Percentiles rank a stretch among this genome's conserved stretches.
These are phyloP conservation scores for Erythrobasidium yunnanense DNA, from an alignment of 768 basidiomycete genomes.

Conservation along the genomic window DNA sequence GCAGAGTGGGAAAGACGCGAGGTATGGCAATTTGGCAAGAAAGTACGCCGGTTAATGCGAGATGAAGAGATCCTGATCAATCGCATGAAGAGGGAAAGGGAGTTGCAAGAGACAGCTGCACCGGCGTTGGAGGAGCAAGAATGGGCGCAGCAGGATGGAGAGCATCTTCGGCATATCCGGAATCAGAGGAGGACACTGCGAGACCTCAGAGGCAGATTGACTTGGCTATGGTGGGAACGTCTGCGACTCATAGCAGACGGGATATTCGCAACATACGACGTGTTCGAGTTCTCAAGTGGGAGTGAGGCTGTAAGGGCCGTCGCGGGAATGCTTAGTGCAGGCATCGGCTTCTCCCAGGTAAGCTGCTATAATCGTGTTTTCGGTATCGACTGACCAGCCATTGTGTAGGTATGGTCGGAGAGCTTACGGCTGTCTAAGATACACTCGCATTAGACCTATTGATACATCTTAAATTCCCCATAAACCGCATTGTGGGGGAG, in stretches of 20 bases:
- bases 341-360: slow-evolving; percentile 17
- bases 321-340: slow-evolving; percentile 18
- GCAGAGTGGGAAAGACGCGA: slow-evolving; percentile 19
- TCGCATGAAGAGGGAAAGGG: neutral
- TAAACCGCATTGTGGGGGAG: too few species aligned
- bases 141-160: neutral
- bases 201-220: slow-evolving; percentile 12
- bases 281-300: slow-evolving; percentile 5
- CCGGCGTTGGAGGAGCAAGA: neutral
- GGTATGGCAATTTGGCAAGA: slow-evolving; percentile 14
- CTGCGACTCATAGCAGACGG: slow-evolving; percentile 13
- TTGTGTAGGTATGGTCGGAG: neutral
- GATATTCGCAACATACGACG: slow-evolving; percentile 13
- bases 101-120: neutral
- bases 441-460: neutral
- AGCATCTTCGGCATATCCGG: neutral
- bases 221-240: slow-evolving; percentile 25
- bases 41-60: slow-evolving; percentile 14
- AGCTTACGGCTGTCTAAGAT: neutral
- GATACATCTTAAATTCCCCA: too few species aligned
- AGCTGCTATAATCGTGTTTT: neutral
- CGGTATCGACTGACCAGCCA: neutral
- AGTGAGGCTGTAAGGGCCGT: slow-evolving; percentile 21
- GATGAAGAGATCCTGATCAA: slow-evolving; percentile 10
- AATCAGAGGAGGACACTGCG: slow-evolving; percentile 6